Evolutionary conservation across 2,329 filamentous ascomycete species (phyloP).

Genomic region (Pseudogymnoascus sp.): DNA sequence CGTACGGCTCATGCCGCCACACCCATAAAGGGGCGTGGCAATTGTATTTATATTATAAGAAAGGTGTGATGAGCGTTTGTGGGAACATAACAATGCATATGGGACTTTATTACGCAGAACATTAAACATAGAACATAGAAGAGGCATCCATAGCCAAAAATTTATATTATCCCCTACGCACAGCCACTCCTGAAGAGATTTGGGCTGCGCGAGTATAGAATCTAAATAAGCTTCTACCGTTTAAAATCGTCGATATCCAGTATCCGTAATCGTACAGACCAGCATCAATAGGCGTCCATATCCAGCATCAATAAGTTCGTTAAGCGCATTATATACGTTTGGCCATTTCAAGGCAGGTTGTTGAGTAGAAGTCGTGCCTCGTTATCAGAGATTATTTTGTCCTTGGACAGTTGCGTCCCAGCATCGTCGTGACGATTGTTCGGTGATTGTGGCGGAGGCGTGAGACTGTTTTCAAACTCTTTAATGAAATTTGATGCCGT

Average conservation of each 20-base stretch:
- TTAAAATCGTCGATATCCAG: constrained; percentile 2
- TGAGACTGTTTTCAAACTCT: constrained; percentile 80
- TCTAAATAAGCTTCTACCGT: constrained; percentile 9
- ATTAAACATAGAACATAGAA: not conserved
- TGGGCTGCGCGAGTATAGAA: not conserved
- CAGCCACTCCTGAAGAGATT: not conserved
- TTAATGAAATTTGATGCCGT: constrained; percentile 82
- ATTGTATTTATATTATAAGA: no score
- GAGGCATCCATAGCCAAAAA: not conserved
- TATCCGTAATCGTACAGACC: constrained; percentile 7
- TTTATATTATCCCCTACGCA: not conserved
- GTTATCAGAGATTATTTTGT: constrained; percentile 1
- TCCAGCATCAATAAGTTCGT: constrained; percentile 7
- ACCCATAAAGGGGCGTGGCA: not conserved
- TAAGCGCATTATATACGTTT: not conserved
- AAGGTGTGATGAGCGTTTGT: not conserved
- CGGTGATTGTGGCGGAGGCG: constrained; percentile 34
- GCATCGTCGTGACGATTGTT: constrained; percentile 14
- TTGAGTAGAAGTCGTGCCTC: constrained; percentile 4
- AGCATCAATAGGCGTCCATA: not conserved
- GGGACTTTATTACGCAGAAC: not conserved
- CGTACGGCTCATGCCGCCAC: not conserved
- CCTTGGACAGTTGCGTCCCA: not conserved
- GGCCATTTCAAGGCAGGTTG: not conserved
- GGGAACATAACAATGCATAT: not conserved